Base-by-base conservation (phyloP, 768 basidiomycete genomes). In the Kwoniella sp. region DNA sequence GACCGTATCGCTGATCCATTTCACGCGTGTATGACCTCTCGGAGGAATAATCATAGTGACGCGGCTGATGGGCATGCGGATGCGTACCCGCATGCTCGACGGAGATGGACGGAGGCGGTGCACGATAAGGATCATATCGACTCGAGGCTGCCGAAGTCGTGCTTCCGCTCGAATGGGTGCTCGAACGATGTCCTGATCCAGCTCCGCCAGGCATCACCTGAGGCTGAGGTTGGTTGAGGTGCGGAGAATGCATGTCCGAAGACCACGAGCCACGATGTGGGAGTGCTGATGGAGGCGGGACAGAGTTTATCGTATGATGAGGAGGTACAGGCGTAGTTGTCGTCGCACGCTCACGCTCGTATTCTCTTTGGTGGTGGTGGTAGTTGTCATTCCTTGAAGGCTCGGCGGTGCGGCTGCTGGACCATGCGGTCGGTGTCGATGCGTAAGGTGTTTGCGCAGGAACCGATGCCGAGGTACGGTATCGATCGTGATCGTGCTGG, bases 401-500 rank as follows among this genome's bases (percentile, higher is more conserved):
- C 9, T 54, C 29, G 52, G 26, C 19, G n/a, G 26, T 33, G 19
- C 29, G 26, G 19, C 29, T n/a, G 52, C 15, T n/a, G 29, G 40
- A 49, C 58, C 58, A 64, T 2, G 27, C n/a, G 15, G 62, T 25
- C 19, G 62, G 19, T 49, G 36, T 48, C 12, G 55, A 29, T 17
- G 55, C 48, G 21, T 51, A 63, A 17, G 54, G n/a, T 17, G 55
- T 17, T 17, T 24, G 48, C 12, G 62, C 60, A 49, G 60, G 60
- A 10, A 44, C 37, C 29, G 60, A 58, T n/a, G 56, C 37, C 10
- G 65, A 63, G 12, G 60, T 40, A 26, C 67, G 26, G 44, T 64
- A 68, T 29, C 67, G 40, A 36, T 60, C 58, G 0, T 64, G 55
- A 57, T 68, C 67, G 3, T 56, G 54, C 6, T 44, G 40, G 17